A percentile compares a stretch with the other conserved stretches of the same genome.
Conservation (phyloP, 2,329 filamentous ascomycete species). For the Neodidymelliopsis sp. region DNA sequence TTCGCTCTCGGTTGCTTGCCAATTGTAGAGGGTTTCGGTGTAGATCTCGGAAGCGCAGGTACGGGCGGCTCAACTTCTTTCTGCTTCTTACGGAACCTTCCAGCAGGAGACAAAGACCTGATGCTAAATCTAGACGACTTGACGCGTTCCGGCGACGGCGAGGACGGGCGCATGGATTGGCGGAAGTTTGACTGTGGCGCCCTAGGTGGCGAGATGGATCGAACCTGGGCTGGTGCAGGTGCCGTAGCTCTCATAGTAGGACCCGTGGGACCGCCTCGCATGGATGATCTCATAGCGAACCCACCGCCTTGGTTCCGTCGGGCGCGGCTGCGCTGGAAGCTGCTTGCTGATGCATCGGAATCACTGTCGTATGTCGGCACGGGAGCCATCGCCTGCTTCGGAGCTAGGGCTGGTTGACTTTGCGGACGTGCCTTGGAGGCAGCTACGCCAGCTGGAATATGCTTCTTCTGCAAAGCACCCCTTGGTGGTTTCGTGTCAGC, state of each 20-base stretch:
- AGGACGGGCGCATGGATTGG: conserved; percentile 45
- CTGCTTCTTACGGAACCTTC: conserved; percentile 57
- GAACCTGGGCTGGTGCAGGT: conserved; percentile 32
- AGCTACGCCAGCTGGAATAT: conserved; percentile 40
- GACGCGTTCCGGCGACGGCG: conserved; percentile 37
- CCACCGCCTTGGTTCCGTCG: conserved; percentile 52
- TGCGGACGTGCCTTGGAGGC: conserved; percentile 36
- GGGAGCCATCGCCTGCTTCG: conserved; percentile 29
- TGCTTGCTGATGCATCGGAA: conserved; percentile 66
- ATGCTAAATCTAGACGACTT: conserved; percentile 69
- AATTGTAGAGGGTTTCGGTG: conserved; percentile 19
- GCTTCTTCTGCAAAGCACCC: conserved; percentile 50
- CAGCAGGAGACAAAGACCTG: conserved; percentile 73
- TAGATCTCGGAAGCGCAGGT: conserved; percentile 1
- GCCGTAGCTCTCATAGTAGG: conserved; percentile 41
- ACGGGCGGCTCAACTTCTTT: conserved; percentile 14
- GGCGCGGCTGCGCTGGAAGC: conserved; percentile 72
- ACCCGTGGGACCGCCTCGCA: conserved; percentile 61
- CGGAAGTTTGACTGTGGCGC: conserved; percentile 38
- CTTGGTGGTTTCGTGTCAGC: conserved; percentile 36
- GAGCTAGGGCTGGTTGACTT: conserved; percentile 28
- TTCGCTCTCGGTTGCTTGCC: conserved; percentile 34
- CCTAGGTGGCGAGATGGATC: conserved; percentile 51
- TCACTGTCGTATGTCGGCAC: conserved; percentile 50
- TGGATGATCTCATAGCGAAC: conserved; percentile 74